Evolutionary conservation across 2,329 filamentous ascomycete species (phyloP).

Genomic region (Saccharata proteae): DNA sequence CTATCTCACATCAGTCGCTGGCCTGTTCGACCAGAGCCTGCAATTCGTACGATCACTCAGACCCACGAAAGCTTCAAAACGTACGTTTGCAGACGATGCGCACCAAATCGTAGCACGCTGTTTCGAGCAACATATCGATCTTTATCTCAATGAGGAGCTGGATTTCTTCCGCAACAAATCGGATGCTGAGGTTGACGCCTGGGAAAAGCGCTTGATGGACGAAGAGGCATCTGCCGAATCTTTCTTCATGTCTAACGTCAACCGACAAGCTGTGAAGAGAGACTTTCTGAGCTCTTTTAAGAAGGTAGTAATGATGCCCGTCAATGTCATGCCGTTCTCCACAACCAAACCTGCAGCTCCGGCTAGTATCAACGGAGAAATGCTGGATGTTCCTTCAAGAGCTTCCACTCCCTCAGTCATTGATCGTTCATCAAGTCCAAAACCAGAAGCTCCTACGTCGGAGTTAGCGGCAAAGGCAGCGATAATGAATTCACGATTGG

Average conservation of each 20-base stretch:
- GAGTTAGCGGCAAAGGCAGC: slow-evolving; percentile 96
- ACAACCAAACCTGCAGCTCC: slow-evolving; percentile 24
- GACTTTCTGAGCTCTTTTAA: slow-evolving; percentile 95
- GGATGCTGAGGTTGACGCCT: slow-evolving; percentile 63
- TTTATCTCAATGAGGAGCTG: slow-evolving; percentile 85
- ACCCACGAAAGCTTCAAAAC: slow-evolving; percentile 50
- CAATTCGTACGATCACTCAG: slow-evolving; percentile 62
- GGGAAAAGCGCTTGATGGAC: slow-evolving; percentile 86
- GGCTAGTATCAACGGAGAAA: slow-evolving; percentile 16
- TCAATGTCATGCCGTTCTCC: slow-evolving; percentile 55
- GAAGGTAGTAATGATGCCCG: slow-evolving; percentile 98
- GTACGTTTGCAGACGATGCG: slow-evolving; percentile 51
- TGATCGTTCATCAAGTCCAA: slow-evolving; percentile 25
- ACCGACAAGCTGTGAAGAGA: slow-evolving; percentile 86
- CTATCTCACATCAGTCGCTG: slow-evolving; percentile 78
- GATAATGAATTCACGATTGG: slow-evolving; percentile 85
- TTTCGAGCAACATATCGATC: slow-evolving; percentile 86
- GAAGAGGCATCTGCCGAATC: slow-evolving; percentile 85
- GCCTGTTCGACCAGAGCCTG: slow-evolving; percentile 75
- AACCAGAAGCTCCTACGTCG: slow-evolving; percentile 62
- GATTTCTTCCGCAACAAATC: slow-evolving; percentile 70
- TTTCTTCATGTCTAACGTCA: slow-evolving; percentile 92
- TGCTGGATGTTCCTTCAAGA: slow-evolving; percentile 13
- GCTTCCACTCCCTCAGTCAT: slow-evolving; percentile 25
- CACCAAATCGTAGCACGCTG: slow-evolving; percentile 57